phyloP scores from a whole-genome alignment of 176 grass and related monocot species.

The Oryza australiensis region DNA sequence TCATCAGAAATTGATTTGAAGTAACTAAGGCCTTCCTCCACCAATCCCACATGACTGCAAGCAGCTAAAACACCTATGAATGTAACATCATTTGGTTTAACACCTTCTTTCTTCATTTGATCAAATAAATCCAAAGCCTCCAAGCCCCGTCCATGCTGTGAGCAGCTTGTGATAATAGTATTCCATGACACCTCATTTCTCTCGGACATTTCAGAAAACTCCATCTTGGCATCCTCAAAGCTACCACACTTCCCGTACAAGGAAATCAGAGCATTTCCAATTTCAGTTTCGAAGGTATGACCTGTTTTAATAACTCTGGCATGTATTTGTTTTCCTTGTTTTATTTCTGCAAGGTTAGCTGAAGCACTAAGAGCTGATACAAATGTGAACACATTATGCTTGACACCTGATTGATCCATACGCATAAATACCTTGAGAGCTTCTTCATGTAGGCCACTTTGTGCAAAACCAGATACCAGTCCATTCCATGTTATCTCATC shows the following conservation, averaged over 20 bases:
- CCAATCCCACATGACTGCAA: conserved; percentile 77
- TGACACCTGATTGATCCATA: conserved; percentile 59
- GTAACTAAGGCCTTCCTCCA: conserved; percentile 61
- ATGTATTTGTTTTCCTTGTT: conserved; percentile 82
- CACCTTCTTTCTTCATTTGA: conserved; percentile 59
- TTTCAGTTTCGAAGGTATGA: conserved; percentile 57
- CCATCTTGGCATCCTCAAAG: conserved; percentile 67
- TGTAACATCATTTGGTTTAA: conserved; percentile 68
- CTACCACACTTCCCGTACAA: conserved; percentile 74
- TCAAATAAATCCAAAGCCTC: conserved; percentile 68
- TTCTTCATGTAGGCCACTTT: conserved; percentile 65
- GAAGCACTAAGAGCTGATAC: conserved; percentile 66
- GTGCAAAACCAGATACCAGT: conserved; percentile 68
- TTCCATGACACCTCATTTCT: conserved; percentile 59
- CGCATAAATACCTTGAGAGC: conserved; percentile 56
- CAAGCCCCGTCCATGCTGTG: conserved; percentile 61
- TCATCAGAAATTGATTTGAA: conserved; percentile 60
- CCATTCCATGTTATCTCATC: conserved; percentile 78
- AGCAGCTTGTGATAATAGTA: conserved; percentile 62
- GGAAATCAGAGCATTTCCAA: conserved; percentile 72
- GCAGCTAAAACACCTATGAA: conserved; percentile 78
- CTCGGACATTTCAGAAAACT: conserved; percentile 51
- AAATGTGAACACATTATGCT: conserved; percentile 66
- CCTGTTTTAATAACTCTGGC: conserved; percentile 62
- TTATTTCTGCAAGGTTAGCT: conserved; percentile 69